phyloP scores from a whole-genome alignment of 192 early-diverging fungal genomes.

The Gaertneriomyces semiglobifer region DNA sequence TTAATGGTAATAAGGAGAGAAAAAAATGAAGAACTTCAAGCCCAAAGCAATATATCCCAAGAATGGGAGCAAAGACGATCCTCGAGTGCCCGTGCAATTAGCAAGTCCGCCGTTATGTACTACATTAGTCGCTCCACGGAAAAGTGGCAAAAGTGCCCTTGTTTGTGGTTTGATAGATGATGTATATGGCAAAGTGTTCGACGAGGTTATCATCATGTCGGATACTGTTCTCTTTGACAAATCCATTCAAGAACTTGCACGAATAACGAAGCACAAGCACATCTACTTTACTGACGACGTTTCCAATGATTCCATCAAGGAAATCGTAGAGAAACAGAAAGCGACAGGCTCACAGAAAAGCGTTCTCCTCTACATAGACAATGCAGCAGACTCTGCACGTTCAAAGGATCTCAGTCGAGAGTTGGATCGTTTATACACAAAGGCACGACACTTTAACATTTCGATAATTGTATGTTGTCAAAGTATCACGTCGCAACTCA shows the following conservation, averaged over 20 bases:
- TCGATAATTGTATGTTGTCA: no score
- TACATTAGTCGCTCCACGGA: not conserved
- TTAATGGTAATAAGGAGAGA: not conserved
- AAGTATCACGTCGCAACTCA: no score
- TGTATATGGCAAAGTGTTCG: no score
- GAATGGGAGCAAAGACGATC: slow-evolving; percentile 1
- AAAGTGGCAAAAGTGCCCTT: slow-evolving; percentile 13
- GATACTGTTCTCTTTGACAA: slow-evolving; percentile 14
- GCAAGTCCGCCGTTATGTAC: not conserved
- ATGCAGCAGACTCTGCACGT: slow-evolving; percentile 11
- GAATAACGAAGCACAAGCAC: slow-evolving; percentile 9
- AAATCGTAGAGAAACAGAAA: slow-evolving; percentile 10
- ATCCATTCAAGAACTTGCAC: not conserved
- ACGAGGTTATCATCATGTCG: no score
- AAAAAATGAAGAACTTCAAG: slow-evolving; percentile 5
- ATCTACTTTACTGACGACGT: slow-evolving; percentile 10
- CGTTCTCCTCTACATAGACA: slow-evolving; percentile 10
- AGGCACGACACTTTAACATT: no score
- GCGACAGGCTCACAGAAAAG: slow-evolving; percentile 14
- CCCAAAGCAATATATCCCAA: slow-evolving; percentile 12
- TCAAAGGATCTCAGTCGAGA: slow-evolving; percentile 4
- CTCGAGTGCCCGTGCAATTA: slow-evolving; percentile 12
- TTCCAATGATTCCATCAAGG: not conserved
- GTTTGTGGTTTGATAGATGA: not conserved
- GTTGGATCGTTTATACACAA: not conserved